Base-by-base conservation (phyloP, 1,284 basidiomycete genomes). In the Kwoniella shivajii region DNA sequence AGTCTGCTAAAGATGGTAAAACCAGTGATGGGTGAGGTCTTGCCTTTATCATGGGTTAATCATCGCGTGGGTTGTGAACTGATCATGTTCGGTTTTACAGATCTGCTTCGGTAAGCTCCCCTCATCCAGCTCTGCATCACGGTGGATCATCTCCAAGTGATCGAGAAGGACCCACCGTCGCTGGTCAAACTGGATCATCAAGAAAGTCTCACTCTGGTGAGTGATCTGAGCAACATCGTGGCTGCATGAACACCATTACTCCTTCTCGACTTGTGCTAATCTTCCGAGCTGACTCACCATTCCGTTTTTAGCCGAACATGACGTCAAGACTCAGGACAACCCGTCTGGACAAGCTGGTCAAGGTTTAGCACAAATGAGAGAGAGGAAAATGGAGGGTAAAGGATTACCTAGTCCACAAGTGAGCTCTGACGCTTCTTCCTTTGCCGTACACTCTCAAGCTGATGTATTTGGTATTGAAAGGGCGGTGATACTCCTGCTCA, bases 291-390 rank as follows among this genome's bases (percentile, higher is more conserved):
- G 10, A 46, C n/a, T n/a, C n/a, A 14, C 9, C 46, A n/a, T 29
- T 13, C 22, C 45, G 14, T 16, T 16, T 38, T 13, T 33, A 67
- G 71, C 65, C 48, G 71, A 71, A 55, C 65, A 67, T 44, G 54
- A 65, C 26, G 53, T 63, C 53, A 64, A 63, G 58, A 62, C 61
- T 20, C 50, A 60, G 3, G 48, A 45, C 11, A 62, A 64, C 30
- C 46, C 66, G 34, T 58, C 64, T 33, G 48, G 49, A 11, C 66
- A 67, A 14, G 71, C 72, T 26, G 72, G 73, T 22, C 55, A 63
- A 11, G 72, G 73, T 20, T 59, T 72, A 5, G 66, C 67, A n/a
- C 70, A 75, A 64, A 73, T 75, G 71, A 69, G 67, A 54, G 71
- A 75, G 63, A 56, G 73, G 34, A 75, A 75, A 60, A 65, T 64